Evolutionary conservation across 2,329 filamentous ascomycete genomes (phyloP), one percentile per base, ranked within the genome.

Genomic region (Cercospora sojina): DNA sequence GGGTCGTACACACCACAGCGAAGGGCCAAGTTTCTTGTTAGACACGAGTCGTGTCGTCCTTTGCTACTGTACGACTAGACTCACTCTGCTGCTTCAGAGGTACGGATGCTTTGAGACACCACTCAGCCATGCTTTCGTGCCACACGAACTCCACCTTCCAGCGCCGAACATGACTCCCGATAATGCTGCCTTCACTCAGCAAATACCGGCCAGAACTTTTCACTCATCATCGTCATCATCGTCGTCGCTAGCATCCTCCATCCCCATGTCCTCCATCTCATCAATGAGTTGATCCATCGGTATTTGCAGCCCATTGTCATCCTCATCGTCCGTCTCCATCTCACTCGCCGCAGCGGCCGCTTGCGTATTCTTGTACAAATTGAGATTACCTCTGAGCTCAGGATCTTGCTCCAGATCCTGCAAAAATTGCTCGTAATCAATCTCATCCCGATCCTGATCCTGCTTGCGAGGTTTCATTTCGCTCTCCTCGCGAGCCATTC

Each of bases 351-450:
- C 84, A 75, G 82, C 78, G 68, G 79, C 76, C 69, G 77, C 74
- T 59, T 80, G 78, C 68, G 84, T 85, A 82, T 84, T 80, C 77
- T 94, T 97, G 83, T 97, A 99, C 74, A 99, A 79, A 55, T 92
- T 91, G 77, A 99, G 83, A 1, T 92, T 93, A 51, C 89, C 86
- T 64, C 95, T 86, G 72, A 97, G 84, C 76, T 99, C 95, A 61
- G 91, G 86, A 78, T 99, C 95, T 77, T 98, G 93, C 80, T 99
- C 96, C 10, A 99, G 92, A 79, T 99, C 95, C 55, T 91, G 90
- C 83, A 99, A 82, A 87, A 99, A 99, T 87, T 93, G 88, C 83
- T 99, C 95, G 81, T 96, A 99, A 80, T 99, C 95, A 71, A 90
- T 87, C 77, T 98, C 93, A 83, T 96, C 88, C 70, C 89, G 88